phyloP scores from a whole-genome alignment of 2,329 filamentous ascomycete species.

The Sphaerostilbella broomeana region DNA sequence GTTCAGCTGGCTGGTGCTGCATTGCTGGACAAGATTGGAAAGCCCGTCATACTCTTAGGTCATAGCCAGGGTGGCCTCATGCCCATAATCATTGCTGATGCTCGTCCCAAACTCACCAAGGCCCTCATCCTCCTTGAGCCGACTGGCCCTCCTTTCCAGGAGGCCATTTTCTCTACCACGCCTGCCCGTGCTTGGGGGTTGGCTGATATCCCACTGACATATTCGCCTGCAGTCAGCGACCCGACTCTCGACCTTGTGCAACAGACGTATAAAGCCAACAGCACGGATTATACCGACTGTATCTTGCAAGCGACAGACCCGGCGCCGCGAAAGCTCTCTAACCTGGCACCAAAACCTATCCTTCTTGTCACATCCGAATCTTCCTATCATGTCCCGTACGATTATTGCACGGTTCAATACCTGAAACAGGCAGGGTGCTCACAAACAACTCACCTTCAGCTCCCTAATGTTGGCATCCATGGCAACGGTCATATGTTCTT shows the following conservation, averaged over 20 bases:
- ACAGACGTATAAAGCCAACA: slow-evolving; percentile 20
- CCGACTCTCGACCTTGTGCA: slow-evolving; percentile 29
- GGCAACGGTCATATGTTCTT: slow-evolving; percentile 45
- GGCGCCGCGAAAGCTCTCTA: slow-evolving; percentile 14
- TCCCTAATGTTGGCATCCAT: slow-evolving; percentile 32
- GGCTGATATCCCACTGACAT: slow-evolving; percentile 42
- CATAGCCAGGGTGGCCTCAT: slow-evolving; percentile 42
- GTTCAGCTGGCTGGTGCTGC: slow-evolving; percentile 35
- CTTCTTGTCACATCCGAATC: slow-evolving; percentile 31
- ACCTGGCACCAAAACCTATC: slow-evolving; percentile 15
- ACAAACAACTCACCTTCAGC: slow-evolving; percentile 27
- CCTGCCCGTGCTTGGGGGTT: slow-evolving; percentile 38
- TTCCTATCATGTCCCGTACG: slow-evolving; percentile 40
- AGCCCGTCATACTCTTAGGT: slow-evolving; percentile 33
- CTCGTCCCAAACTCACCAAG: slow-evolving; percentile 33
- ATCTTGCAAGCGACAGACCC: slow-evolving; percentile 26
- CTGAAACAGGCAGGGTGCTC: slow-evolving; percentile 37
- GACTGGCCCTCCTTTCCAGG: slow-evolving; percentile 40
- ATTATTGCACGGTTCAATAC: slow-evolving; percentile 35
- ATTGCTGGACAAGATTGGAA: slow-evolving; percentile 37
- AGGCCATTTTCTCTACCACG: slow-evolving; percentile 31
- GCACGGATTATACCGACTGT: slow-evolving; percentile 21
- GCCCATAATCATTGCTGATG: slow-evolving; percentile 36
- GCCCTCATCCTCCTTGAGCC: slow-evolving; percentile 41
- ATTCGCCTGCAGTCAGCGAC: slow-evolving; percentile 35